These are phyloP conservation scores for Pontederia crassipes DNA, from an alignment of 176 grass and related monocot species.

Conservation along the genomic window DNA sequence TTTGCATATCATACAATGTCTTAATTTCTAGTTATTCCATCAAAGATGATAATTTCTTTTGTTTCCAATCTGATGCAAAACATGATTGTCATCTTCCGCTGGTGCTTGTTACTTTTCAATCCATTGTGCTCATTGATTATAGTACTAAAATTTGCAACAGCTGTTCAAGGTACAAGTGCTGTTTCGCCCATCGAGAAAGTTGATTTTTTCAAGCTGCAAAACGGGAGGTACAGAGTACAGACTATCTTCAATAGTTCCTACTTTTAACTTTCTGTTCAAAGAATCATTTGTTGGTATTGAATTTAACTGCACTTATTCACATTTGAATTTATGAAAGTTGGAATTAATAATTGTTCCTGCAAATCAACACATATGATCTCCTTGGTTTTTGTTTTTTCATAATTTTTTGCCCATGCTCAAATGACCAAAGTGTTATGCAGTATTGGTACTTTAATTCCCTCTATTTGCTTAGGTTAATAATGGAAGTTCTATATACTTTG, in stretches of 20 bases:
- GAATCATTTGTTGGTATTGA: too few relatives aligned
- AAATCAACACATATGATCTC: too few relatives aligned
- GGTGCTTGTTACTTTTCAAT: neutral
- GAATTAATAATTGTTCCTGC: too few relatives aligned
- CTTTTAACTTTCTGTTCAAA: neutral
- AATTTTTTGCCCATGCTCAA: too few relatives aligned
- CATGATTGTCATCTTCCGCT: neutral
- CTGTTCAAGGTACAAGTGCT: constrained; percentile 43
- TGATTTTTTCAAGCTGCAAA: constrained; percentile 97
- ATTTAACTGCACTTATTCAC: too few relatives aligned
- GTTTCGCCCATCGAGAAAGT: constrained; percentile 50
- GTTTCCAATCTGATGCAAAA: neutral
- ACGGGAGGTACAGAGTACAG: constrained; percentile 61
- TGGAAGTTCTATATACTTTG: too few relatives aligned
- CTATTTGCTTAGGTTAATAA: too few relatives aligned
- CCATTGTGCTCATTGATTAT: neutral
- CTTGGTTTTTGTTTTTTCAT: too few relatives aligned
- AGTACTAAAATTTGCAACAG: constrained; percentile 26
- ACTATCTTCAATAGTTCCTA: constrained; percentile 1
- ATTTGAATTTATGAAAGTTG: too few relatives aligned
- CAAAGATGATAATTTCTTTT: neutral
- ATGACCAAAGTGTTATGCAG: too few relatives aligned
- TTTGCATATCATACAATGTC: neutral
- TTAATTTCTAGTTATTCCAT: neutral
- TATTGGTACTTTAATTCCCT: too few relatives aligned